These are phyloP conservation scores for Hyphopichia buzzinii DNA, from an alignment of 1,139 yeast species.

Conservation along the genomic window DNA sequence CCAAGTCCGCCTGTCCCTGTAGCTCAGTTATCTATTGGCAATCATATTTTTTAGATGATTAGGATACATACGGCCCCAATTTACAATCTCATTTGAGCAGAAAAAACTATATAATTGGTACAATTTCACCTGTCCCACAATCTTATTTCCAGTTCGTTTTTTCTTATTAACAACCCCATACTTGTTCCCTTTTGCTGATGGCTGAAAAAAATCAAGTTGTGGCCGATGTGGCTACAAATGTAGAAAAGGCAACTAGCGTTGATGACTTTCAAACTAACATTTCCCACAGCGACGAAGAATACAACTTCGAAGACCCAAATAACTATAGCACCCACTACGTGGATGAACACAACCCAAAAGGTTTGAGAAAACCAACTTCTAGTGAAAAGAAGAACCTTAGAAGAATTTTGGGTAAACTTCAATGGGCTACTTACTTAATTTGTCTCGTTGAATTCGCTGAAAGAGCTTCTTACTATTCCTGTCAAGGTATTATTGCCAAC, in stretches of 20 bases:
- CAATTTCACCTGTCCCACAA: too few relatives aligned
- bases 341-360: constrained; percentile 33
- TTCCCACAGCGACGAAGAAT: constrained; percentile 5
- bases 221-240: background rate
- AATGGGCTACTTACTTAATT: constrained; percentile 28
- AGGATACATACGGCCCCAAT: too few relatives aligned
- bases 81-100: too few relatives aligned
- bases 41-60: too few relatives aligned
- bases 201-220: too few relatives aligned
- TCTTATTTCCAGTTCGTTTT: too few relatives aligned
- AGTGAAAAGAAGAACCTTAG: constrained; percentile 48
- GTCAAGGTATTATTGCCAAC: constrained; percentile 40
- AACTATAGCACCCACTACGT: constrained; percentile 24
- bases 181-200: too few relatives aligned
- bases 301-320: constrained; percentile 15
- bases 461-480: constrained; percentile 46
- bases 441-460: constrained; percentile 47
- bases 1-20: too few relatives aligned
- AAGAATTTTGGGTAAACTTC: constrained; percentile 30
- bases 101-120: too few relatives aligned
- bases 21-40: too few relatives aligned
- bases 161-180: too few relatives aligned
- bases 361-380: constrained; percentile 33
- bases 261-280: background rate
- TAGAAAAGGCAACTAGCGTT: constrained; percentile 1